phyloP scores from a whole-genome alignment of 208 protist species.

The Trypanosoma vivax region DNA sequence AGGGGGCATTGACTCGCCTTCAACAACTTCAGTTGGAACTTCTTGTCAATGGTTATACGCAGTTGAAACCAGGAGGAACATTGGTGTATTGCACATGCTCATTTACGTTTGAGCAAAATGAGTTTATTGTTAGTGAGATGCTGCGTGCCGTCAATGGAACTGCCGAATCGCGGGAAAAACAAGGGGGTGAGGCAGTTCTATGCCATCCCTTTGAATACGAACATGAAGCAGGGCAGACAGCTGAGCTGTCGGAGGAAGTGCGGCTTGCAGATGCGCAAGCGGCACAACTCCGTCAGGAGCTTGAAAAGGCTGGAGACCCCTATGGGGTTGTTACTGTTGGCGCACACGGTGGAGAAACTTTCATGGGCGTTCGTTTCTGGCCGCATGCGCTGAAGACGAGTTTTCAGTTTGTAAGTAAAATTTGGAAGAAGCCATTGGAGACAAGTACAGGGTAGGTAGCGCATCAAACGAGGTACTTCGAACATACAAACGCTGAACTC shows the following conservation, averaged over 20 bases:
- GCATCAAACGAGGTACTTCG: too few relatives aligned
- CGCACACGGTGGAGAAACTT: neutral
- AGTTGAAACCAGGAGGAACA: conserved; percentile 70
- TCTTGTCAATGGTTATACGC: conserved; percentile 60
- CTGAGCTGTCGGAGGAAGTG: conserved; percentile 11
- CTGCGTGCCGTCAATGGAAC: conserved; percentile 22
- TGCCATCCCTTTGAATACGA: conserved; percentile 16
- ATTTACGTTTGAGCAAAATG: conserved; percentile 86
- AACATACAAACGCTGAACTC: too few relatives aligned
- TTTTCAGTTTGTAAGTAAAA: conserved; percentile 80
- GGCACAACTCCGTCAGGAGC: neutral
- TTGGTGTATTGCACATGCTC: conserved; percentile 93
- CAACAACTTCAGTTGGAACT: conserved; percentile 57
- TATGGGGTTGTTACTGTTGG: conserved; percentile 16
- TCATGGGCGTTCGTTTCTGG: conserved; percentile 59
- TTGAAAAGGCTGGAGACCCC: conserved; percentile 10
- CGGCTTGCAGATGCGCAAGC: conserved; percentile 10
- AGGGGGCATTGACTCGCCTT: conserved; percentile 13
- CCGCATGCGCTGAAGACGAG: conserved; percentile 51
- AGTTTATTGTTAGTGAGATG: conserved; percentile 75
- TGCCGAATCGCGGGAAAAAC: conserved; percentile 6
- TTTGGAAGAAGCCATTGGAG: conserved; percentile 42
- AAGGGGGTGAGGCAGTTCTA: conserved; percentile 18
- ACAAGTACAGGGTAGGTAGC: neutral
- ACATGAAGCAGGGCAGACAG: conserved; percentile 4